phyloP scores from a whole-genome alignment of 2,329 filamentous ascomycete genomes.

The Dactylellina leptospora region DNA sequence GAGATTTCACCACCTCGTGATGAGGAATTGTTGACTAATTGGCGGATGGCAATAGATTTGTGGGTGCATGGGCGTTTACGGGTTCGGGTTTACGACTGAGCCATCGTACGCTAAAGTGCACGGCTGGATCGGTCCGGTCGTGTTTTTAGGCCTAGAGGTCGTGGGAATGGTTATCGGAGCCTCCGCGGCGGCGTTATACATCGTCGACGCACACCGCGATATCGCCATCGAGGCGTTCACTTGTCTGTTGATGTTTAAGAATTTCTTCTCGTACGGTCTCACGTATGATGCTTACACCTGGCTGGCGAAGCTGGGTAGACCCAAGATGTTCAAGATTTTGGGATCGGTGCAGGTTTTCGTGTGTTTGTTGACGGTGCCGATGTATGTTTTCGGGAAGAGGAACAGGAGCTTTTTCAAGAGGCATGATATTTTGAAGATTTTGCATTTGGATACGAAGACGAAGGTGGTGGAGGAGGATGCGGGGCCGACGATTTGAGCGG shows the following conservation, averaged over 20 bases:
- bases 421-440: constrained; percentile 73
- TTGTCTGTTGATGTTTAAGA: constrained; percentile 90
- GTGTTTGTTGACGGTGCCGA: constrained; percentile 77
- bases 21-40: not conserved
- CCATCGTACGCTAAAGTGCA: constrained; percentile 67
- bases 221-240: constrained; percentile 89
- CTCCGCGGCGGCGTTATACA: constrained; percentile 83
- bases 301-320: constrained; percentile 72
- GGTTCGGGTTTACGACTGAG: constrained; percentile 78
- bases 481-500: constrained; percentile 9
- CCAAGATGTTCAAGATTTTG: constrained; percentile 74
- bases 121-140: constrained; percentile 76
- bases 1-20: not conserved
- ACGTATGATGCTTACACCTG: constrained; percentile 87
- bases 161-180: constrained; percentile 92
- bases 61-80: constrained; percentile 65
- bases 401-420: constrained; percentile 77
- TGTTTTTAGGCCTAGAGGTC: constrained; percentile 85
- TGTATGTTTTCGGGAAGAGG: constrained; percentile 72
- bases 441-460: constrained; percentile 58
- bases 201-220: constrained; percentile 92
- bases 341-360: constrained; percentile 79
- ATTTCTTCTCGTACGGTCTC: constrained; percentile 86
- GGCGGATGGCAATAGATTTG: constrained; percentile 29
- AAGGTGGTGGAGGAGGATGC: constrained; percentile 13